These are phyloP conservation scores for Aspergillus ruber DNA, from an alignment of 2,329 filamentous ascomycete species.

Conservation along the genomic window DNA sequence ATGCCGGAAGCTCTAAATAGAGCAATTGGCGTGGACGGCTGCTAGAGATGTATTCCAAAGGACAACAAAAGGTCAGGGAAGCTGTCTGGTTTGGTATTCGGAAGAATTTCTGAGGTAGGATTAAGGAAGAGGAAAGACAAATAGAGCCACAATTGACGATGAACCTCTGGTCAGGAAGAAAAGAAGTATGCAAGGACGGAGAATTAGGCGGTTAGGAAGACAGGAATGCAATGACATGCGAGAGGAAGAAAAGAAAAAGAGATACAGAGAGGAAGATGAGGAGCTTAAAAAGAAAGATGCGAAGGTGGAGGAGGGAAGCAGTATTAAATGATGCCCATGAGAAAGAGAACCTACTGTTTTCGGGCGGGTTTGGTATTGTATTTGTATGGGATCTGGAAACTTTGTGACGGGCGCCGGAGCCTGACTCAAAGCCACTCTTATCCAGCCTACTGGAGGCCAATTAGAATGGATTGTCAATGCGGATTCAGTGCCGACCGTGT, in stretches of 20 bases:
- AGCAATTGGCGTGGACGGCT: neutral
- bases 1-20: neutral
- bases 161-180: no score
- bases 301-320: neutral
- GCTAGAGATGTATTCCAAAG: no score
- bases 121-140: no score
- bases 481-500: neutral
- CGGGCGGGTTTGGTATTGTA: neutral
- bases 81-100: no score
- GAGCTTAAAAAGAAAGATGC: neutral
- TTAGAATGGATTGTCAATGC: neutral
- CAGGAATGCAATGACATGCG: neutral
- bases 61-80: no score
- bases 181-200: neutral
- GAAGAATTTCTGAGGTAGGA: no score
- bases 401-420: neutral
- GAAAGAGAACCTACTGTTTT: neutral
- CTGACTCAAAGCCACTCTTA: neutral
- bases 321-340: neutral
- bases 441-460: neutral
- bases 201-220: neutral
- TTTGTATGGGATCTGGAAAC: neutral
- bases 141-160: no score
- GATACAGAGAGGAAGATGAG: neutral
- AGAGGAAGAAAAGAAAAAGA: neutral